Percentiles rank a stretch among this genome's conserved stretches.
These are phyloP conservation scores for Pichia sp. DNA, from an alignment of 1,139 yeast genomes.

Conservation along the genomic window DNA sequence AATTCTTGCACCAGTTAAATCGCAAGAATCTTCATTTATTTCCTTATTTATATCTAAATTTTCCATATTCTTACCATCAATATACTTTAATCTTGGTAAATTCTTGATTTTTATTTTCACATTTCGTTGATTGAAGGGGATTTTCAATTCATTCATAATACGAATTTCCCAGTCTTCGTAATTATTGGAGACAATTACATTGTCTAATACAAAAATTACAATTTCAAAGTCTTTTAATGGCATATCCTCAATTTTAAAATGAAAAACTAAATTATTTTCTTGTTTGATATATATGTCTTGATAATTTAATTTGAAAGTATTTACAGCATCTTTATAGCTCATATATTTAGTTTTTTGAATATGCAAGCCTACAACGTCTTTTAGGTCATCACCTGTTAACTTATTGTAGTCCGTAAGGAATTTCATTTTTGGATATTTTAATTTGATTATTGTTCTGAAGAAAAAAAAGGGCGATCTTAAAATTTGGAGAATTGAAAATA, in stretches of 20 bases:
- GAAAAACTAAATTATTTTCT: background rate
- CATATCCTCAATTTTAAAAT: slow-evolving; percentile 2
- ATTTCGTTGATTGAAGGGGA: background rate
- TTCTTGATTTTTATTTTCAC: background rate
- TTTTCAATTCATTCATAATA: slow-evolving; percentile 3
- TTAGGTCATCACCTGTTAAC: background rate
- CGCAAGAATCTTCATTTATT: background rate
- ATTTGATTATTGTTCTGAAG: too few species aligned
- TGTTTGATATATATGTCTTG: background rate
- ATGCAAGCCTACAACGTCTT: background rate
- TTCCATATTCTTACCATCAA: background rate
- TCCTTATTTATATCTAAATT: background rate
- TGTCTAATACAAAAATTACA: background rate
- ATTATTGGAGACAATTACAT: background rate
- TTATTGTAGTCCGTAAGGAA: background rate
- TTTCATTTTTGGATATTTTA: background rate
- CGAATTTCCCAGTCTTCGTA: slow-evolving; percentile 5
- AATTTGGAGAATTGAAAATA: too few species aligned
- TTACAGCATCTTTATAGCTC: background rate
- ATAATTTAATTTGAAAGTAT: slow-evolving; percentile 1
- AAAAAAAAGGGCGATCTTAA: too few species aligned
- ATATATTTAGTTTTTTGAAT: slow-evolving; percentile 3
- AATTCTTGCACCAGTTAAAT: background rate
- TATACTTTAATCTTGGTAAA: background rate
- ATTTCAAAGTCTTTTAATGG: slow-evolving; percentile 2